Base-by-base conservation (phyloP, 2,329 filamentous ascomycete genomes). In the Balansia obtecta region DNA sequence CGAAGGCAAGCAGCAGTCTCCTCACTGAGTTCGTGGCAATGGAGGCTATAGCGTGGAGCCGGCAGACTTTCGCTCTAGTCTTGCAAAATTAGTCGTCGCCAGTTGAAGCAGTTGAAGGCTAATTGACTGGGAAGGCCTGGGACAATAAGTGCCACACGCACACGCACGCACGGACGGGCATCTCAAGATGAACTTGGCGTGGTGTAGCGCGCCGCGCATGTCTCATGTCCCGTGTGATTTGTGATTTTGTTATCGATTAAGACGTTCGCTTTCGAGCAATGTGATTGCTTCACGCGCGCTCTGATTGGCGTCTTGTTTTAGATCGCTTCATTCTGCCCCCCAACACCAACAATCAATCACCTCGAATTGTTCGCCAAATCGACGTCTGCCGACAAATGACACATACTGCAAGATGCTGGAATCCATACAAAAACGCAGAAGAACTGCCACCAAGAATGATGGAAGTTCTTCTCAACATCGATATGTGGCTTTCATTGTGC, bases 231-330 rank as follows among this genome's bases (percentile, higher is more conserved):
- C 12, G 32, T 45, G 46, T n/a, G 22, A n/a, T 47, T 41, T 45
- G 46, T n/a, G 22, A n/a, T 47, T 41, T 30, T 27, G 30, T 16
- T 30, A 43, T n/a, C 16, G 37, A 43, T 18, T 32, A 27, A 39
- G 6, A 50, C 20, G 27, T 40, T 42, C 46, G 39, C 54, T 54
- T 54, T 55, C 50, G 30, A 12, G 45, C 48, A 52, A 49, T 53
- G 52, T 56, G 54, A 41, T 53, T 40, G 37, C 13, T 18, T 16
- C 39, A 16, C 22, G 37, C 22, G 37, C 22, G 12, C 27, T 38
- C 45, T 53, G 50, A 54, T 55, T 55, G 54, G 54, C 20, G 30
- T n/a, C 15, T 18, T 9, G 30, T 13, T 13, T 5, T 11, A 30
- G n/a, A n/a, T 1, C 10, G 13, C 12, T 11, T 18, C 45, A 15